Conservation (phyloP, 176 grass and related monocot species). For the Poa annua region DNA sequence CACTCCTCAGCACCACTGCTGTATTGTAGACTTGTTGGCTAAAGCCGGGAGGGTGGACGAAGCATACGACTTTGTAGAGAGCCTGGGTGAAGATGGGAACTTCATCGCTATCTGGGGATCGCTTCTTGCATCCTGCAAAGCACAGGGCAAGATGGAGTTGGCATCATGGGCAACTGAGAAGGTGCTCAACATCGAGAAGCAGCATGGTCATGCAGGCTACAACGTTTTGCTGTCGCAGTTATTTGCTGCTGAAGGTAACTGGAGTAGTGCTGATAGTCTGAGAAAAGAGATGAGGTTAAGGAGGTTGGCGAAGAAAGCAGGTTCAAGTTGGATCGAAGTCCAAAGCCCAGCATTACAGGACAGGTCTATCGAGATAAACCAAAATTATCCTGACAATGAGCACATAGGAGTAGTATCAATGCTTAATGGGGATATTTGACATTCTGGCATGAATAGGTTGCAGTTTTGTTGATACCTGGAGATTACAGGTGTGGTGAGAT, state of each 20-base stretch:
- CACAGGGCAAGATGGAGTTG: conserved; percentile 65
- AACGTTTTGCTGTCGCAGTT: conserved; percentile 71
- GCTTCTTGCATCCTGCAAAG: conserved; percentile 75
- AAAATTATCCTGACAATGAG: conserved; percentile 46
- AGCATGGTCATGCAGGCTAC: conserved; percentile 66
- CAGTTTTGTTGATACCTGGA: conserved; percentile 18
- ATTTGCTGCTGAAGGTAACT: conserved; percentile 65
- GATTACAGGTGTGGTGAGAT: background rate
- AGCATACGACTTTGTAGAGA: conserved; percentile 71
- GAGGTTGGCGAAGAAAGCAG: conserved; percentile 54
- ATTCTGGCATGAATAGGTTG: conserved; percentile 11
- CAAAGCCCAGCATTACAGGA: conserved; percentile 42
- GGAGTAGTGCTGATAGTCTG: conserved; percentile 75
- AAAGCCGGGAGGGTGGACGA: conserved; percentile 76
- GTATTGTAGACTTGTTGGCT: conserved; percentile 70
- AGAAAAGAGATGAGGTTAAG: conserved; percentile 87
- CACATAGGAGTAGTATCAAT: conserved; percentile 31
- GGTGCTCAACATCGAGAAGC: conserved; percentile 65
- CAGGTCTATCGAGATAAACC: conserved; percentile 36
- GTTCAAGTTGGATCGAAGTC: conserved; percentile 77
- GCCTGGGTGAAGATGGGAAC: conserved; percentile 66
- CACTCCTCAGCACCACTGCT: conserved; percentile 77
- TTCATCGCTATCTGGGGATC: conserved; percentile 86
- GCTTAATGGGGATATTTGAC: conserved; percentile 40
- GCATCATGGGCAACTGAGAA: conserved; percentile 61